Conservation (phyloP, 495 filamentous ascomycete genomes). For the Penicillium bovifimosum region DNA sequence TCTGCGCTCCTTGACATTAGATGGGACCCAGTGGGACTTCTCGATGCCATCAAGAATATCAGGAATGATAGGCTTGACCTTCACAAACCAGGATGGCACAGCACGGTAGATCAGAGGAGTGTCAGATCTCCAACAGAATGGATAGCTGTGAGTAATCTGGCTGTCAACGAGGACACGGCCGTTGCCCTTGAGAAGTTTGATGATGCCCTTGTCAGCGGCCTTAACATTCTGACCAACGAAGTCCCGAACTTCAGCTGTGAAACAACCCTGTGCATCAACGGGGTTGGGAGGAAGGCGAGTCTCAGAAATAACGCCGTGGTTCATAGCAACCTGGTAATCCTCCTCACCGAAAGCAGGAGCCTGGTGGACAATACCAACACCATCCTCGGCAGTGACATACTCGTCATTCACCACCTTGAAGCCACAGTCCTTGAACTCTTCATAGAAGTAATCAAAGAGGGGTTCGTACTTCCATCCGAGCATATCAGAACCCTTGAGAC, state of each 20-base stretch:
- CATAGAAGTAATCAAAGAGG: conserved; percentile 88
- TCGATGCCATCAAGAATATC: conserved; percentile 88
- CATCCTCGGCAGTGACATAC: conserved; percentile 89
- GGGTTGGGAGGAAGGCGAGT: conserved; percentile 81
- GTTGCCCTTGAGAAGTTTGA: conserved; percentile 78
- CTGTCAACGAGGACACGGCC: conserved; percentile 82
- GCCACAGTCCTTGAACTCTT: conserved; percentile 82
- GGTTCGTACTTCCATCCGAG: conserved; percentile 89
- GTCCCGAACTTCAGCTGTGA: conserved; percentile 73
- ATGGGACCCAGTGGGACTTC: conserved; percentile 89
- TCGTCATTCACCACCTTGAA: conserved; percentile 81
- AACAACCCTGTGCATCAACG: conserved; percentile 75
- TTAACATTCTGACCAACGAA: conserved; percentile 92
- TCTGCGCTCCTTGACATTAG: conserved; percentile 84
- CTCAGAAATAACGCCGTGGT: conserved; percentile 71
- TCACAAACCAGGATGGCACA: conserved; percentile 94
- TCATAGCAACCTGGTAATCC: conserved; percentile 82
- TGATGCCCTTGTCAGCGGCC: conserved; percentile 89
- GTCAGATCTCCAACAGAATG: conserved; percentile 93
- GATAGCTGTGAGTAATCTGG: conserved; percentile 90
- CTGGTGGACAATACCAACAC: conserved; percentile 95
- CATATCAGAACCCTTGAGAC: conserved; percentile 81
- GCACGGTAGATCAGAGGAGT: conserved; percentile 92
- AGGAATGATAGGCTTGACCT: conserved; percentile 77
- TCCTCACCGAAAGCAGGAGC: conserved; percentile 94